Percentiles rank a stretch among this genome's conserved stretches.
Conservation (phyloP, 805 yeast genomes). For the Candida rishiriensis region DNA sequence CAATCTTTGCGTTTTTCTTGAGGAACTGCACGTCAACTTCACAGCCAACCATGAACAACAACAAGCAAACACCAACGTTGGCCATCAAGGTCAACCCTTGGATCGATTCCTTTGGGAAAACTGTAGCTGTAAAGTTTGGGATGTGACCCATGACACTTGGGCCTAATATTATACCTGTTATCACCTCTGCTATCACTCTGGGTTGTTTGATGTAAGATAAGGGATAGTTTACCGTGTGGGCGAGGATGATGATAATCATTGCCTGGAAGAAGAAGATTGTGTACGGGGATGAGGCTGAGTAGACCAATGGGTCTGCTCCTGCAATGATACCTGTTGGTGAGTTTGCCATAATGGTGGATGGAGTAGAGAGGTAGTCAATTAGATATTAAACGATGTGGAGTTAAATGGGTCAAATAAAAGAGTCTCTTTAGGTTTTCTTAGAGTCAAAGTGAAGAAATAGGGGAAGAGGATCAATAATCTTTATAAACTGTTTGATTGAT, state of each 20-base stretch:
- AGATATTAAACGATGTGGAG: no score
- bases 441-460: no score
- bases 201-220: slow-evolving; percentile 66
- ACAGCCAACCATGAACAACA: slow-evolving; percentile 72
- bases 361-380: no score
- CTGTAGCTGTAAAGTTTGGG: slow-evolving; percentile 58
- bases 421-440: no score
- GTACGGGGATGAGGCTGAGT: slow-evolving; percentile 53
- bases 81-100: slow-evolving; percentile 65
- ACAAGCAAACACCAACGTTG: slow-evolving; percentile 68
- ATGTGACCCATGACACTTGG: slow-evolving; percentile 72
- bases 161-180: slow-evolving; percentile 71
- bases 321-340: slow-evolving; percentile 61
- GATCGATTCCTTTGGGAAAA: slow-evolving; percentile 61
- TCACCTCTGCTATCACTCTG: slow-evolving; percentile 75
- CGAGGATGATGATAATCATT: slow-evolving; percentile 51
- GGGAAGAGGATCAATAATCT: no score
- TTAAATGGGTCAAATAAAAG: no score
- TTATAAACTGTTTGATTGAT: no score
- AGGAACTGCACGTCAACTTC: slow-evolving; percentile 72
- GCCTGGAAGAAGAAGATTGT: slow-evolving; percentile 70
- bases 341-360: not conserved
- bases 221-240: slow-evolving; percentile 59
- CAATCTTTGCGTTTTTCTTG: slow-evolving; percentile 53
- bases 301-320: slow-evolving; percentile 66